Base-by-base conservation (phyloP, 805 yeast species). In the Candida coleopterorum region DNA sequence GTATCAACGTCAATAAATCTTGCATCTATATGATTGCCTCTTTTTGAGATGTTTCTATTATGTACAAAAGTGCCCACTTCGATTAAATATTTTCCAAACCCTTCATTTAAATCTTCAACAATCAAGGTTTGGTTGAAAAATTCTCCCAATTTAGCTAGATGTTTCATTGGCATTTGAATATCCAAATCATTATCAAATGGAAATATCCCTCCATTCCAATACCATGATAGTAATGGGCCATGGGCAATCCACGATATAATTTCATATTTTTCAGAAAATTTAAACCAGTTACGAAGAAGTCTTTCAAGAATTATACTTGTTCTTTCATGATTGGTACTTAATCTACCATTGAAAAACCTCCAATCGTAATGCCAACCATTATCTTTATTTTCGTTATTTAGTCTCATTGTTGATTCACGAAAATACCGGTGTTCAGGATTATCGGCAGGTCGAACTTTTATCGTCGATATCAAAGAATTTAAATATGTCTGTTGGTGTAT, bases 1-100 rank as follows among this genome's bases (percentile, higher is more conserved):
- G 79, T 69, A 30, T 72, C 70, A 8, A 69, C 64, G 49, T 79
- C 85, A 35, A 79, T 72, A 47, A 79, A 74, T 42, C 82, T 67
- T 8, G 79, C 63, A 41, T 58, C 63, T 17, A 58, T 55, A 35
- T 51, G 51, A 43, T 56, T 58, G 15, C 43, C 43, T 10, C 47
- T 42, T n/a, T 39, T 40, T 8, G 52, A 44, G 10, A 40, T 44
- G 18, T 46, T 50, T 30, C 64, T 42, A 37, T 56, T 53, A 25
- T 55, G 58, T 17, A 60, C 40, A 38, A 43, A 58, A 0, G 63
- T 48, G 3, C 55, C 53, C 20, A 57, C 51, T 40, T 60, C 64
- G 21, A 60, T 41, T 11, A 60, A 48, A 40, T 40, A 59, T 35
- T 44, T 48, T 1, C 55, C 56, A 34, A 44, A 50, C 3, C 56